A percentile compares a stretch with the other conserved stretches of the same genome.
Conservation (phyloP, 805 yeast species). For the Starmerella bombicola region DNA sequence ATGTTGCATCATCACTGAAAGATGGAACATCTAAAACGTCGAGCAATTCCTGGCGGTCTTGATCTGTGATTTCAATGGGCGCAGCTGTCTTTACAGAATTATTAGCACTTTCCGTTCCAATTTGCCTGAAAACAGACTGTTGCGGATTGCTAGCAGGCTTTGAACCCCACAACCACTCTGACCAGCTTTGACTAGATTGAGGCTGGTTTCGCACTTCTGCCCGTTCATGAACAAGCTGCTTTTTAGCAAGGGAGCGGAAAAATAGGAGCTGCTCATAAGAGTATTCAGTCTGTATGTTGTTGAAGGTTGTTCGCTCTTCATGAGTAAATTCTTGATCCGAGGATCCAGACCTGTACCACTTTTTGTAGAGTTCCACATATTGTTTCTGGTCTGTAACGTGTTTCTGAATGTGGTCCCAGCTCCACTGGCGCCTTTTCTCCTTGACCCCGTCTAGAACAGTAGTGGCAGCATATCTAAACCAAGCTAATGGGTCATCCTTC, state of each 20-base stretch:
- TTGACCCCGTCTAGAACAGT: slow-evolving; percentile 70
- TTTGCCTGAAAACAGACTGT: not conserved
- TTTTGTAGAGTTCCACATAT: slow-evolving; percentile 58
- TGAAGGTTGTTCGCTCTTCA: slow-evolving; percentile 33
- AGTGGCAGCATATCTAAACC: slow-evolving; percentile 75
- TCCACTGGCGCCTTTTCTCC: slow-evolving; percentile 67
- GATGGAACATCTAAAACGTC: slow-evolving; percentile 91
- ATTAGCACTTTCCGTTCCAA: not conserved
- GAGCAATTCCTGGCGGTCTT: slow-evolving; percentile 77
- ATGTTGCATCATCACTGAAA: slow-evolving; percentile 22
- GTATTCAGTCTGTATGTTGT: slow-evolving; percentile 45
- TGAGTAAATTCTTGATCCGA: slow-evolving; percentile 18
- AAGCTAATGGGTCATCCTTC: slow-evolving; percentile 54
- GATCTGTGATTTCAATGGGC: slow-evolving; percentile 48
- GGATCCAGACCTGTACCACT: slow-evolving; percentile 35
- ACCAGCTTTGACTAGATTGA: slow-evolving; percentile 16
- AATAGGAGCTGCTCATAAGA: slow-evolving; percentile 71
- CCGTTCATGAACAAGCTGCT: slow-evolving; percentile 47
- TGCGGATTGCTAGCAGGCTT: not conserved
- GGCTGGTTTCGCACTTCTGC: slow-evolving; percentile 18
- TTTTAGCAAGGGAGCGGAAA: slow-evolving; percentile 68
- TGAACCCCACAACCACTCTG: slow-evolving; percentile 21
- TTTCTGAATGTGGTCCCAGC: slow-evolving; percentile 68
- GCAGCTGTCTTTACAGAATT: slow-evolving; percentile 31
- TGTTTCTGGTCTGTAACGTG: slow-evolving; percentile 60